These are phyloP conservation scores for Stentor coeruleus DNA, from an alignment of 73 alveolate genomes.

Conservation along the genomic window DNA sequence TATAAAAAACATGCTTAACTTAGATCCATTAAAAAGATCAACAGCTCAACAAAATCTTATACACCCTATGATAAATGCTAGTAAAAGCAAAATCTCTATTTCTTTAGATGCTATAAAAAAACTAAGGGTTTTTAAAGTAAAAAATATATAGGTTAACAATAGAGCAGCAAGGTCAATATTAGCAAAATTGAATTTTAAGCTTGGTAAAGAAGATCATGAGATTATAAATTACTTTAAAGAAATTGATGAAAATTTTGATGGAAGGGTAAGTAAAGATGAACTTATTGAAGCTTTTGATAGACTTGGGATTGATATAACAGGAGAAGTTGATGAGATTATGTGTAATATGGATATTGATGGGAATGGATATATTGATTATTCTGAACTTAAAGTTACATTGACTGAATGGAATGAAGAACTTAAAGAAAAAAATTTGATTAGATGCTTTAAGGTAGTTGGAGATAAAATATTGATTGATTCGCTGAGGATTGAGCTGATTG, in stretches of 20 bases:
- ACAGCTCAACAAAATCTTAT: conserved; percentile 26
- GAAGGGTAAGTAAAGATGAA: not conserved
- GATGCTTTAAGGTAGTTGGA: not conserved
- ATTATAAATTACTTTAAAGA: not conserved
- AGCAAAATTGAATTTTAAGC: not conserved
- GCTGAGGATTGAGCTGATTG: not conserved
- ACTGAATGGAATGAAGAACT: not conserved
- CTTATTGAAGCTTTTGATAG: not conserved
- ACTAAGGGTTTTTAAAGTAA: not conserved
- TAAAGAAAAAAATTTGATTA: not conserved
- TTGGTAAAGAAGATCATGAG: not conserved
- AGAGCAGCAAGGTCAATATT: not conserved
- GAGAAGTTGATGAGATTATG: not conserved
- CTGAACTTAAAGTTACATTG: not conserved
- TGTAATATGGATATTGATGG: not conserved
- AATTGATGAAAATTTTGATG: not conserved
- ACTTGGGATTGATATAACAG: not conserved
- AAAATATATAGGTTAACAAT: no score
- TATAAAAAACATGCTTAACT: conserved; percentile 11
- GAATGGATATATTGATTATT: not conserved
- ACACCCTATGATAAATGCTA: conserved; percentile 5
- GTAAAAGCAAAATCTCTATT: not conserved
- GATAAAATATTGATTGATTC: not conserved
- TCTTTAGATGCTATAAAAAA: not conserved
- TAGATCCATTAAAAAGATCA: conserved; percentile 31